phyloP scores from a whole-genome alignment of 352 stramenopile genomes.

The Phytophthora kernoviae region DNA sequence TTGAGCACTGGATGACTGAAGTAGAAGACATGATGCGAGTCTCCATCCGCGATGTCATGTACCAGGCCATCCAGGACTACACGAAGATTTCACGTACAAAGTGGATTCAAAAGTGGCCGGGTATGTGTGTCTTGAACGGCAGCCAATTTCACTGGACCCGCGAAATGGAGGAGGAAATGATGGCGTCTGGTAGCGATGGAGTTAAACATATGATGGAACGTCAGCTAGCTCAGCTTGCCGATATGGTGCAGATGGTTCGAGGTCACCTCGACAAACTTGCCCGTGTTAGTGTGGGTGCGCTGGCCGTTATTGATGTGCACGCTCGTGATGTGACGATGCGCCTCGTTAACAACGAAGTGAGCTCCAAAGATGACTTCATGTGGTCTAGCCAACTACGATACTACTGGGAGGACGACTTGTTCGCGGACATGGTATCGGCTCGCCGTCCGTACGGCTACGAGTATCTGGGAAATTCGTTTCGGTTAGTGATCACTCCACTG shows the following conservation, averaged over 20 bases:
- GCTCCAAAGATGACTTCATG: constrained; percentile 92
- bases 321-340: constrained; percentile 92
- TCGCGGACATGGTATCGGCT: constrained; percentile 92
- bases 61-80: constrained; percentile 93
- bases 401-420: constrained; percentile 91
- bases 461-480: constrained; percentile 95
- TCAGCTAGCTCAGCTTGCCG: constrained; percentile 90
- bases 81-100: constrained; percentile 86
- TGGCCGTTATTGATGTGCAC: constrained; percentile 96
- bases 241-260: constrained; percentile 95
- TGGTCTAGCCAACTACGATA: constrained; percentile 95
- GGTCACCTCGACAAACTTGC: constrained; percentile 90
- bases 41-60: constrained; percentile 92
- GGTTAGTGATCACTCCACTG: constrained; percentile 94
- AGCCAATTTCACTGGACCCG: constrained; percentile 96
- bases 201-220: constrained; percentile 92
- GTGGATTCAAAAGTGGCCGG: constrained; percentile 96
- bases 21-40: constrained; percentile 93
- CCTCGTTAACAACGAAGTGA: constrained; percentile 85
- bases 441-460: constrained; percentile 93
- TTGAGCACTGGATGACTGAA: constrained; percentile 97
- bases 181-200: constrained; percentile 75
- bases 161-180: constrained; percentile 92
- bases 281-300: constrained; percentile 91
- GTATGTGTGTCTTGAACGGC: constrained; percentile 95